These are phyloP conservation scores for Mortierella sp. DNA, from an alignment of 371 early-diverging fungal genomes.

Conservation along the genomic window DNA sequence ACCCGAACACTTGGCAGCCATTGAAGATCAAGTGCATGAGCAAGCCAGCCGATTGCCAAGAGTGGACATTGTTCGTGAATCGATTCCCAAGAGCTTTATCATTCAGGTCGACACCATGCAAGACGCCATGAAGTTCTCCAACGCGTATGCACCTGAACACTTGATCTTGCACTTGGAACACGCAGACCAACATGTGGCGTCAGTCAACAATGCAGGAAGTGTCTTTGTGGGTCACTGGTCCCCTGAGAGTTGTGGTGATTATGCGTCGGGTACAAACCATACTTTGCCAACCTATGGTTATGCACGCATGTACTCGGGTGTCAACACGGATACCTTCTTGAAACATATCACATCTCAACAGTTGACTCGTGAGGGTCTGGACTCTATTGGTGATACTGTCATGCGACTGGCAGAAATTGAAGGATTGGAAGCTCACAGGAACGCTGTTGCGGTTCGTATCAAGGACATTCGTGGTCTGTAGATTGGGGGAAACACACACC, in stretches of 20 bases:
- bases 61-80: conserved; percentile 86
- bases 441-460: conserved; percentile 94
- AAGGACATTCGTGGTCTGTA: conserved; percentile 61
- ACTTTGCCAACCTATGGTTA: conserved; percentile 98
- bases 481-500: no score
- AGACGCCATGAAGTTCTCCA: conserved; percentile 90
- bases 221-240: conserved; percentile 97
- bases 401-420: conserved; percentile 94
- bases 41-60: conserved; percentile 92
- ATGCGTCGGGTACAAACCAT: conserved; percentile 99
- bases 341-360: conserved; percentile 97
- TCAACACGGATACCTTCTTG: conserved; percentile 92
- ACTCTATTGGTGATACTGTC: conserved; percentile 87
- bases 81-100: conserved; percentile 86
- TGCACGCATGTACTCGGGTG: conserved; percentile 97
- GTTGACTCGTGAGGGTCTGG: conserved; percentile 88
- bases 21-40: conserved; percentile 80
- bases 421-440: conserved; percentile 95
- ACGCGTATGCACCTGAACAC: conserved; percentile 97
- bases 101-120: conserved; percentile 74
- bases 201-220: conserved; percentile 91
- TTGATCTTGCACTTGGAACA: conserved; percentile 91
- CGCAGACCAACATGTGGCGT: conserved; percentile 70
- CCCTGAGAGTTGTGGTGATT: conserved; percentile 98
- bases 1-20: conserved; percentile 70